phyloP scores from a whole-genome alignment of 176 grass and related monocot genomes.

The Eleusine coracana region DNA sequence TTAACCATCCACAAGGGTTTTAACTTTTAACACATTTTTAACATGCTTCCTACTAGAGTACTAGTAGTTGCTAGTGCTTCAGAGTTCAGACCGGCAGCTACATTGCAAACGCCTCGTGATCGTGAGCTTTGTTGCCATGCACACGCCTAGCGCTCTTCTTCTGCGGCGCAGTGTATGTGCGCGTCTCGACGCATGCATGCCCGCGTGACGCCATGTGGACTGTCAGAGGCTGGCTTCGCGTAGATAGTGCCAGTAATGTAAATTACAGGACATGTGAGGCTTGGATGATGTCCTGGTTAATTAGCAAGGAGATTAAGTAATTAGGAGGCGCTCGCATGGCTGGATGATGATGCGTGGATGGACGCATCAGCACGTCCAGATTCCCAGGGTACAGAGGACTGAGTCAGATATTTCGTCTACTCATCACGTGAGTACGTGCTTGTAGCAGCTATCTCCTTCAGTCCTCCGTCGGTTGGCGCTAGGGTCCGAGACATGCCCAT shows the following conservation, averaged over 20 bases:
- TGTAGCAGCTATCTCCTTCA: not conserved
- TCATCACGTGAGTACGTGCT: conserved; percentile 20
- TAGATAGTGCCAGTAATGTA: not conserved
- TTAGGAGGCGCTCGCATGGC: not conserved
- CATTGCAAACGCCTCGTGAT: not conserved
- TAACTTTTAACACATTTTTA: not conserved
- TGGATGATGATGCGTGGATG: not conserved
- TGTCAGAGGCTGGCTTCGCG: not conserved
- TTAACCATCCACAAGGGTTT: not conserved
- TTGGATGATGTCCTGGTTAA: not conserved
- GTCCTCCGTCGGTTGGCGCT: conserved; percentile 7
- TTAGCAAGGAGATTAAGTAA: not conserved
- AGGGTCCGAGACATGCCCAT: conserved; percentile 27
- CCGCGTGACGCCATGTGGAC: not conserved
- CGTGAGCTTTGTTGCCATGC: conserved; percentile 20
- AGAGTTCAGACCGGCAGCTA: not conserved
- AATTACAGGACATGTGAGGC: not conserved
- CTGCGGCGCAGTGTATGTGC: not conserved
- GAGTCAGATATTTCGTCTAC: conserved; percentile 21
- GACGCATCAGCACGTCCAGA: not conserved
- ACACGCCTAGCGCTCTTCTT: not conserved
- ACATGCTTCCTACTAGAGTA: not conserved
- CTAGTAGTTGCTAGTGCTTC: not conserved
- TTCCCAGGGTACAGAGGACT: not conserved
- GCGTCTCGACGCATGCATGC: not conserved